Conservation (phyloP, 495 filamentous ascomycete species). For the Penicillium pulvis region DNA sequence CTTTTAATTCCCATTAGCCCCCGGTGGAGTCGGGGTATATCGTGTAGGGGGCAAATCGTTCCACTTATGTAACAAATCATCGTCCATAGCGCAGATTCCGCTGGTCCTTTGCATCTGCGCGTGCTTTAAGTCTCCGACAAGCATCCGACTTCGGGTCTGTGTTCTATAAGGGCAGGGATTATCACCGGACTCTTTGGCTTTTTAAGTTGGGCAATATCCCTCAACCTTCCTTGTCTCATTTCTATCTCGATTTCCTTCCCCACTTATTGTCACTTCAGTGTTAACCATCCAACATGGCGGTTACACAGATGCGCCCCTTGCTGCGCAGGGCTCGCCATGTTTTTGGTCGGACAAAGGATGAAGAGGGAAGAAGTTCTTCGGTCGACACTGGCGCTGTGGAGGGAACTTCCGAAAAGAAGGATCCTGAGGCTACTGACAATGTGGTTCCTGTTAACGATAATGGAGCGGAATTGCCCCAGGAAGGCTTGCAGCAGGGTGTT, state of each 20-base stretch:
- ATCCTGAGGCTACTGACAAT: constrained; percentile 18
- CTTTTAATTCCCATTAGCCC: not conserved
- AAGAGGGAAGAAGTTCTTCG: not conserved
- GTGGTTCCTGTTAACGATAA: constrained; percentile 52
- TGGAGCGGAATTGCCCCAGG: not conserved
- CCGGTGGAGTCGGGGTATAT: constrained; percentile 4
- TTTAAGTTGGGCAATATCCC: not conserved
- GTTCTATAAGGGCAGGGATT: constrained; percentile 9
- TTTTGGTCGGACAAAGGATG: constrained; percentile 1
- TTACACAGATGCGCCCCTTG: constrained; percentile 9
- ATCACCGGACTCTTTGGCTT: not conserved
- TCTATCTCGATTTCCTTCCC: not conserved
- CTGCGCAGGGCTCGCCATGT: constrained; percentile 7
- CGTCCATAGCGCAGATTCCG: not conserved
- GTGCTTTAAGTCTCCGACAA: constrained; percentile 1
- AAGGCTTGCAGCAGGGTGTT: constrained; percentile 35
- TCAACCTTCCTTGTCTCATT: not conserved
- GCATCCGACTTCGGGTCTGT: constrained; percentile 9
- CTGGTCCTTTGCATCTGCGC: not conserved
- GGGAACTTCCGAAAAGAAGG: constrained; percentile 8
- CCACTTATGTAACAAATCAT: constrained; percentile 5
- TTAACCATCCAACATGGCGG: constrained; percentile 1
- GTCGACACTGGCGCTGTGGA: not conserved
- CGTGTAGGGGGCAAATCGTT: constrained; percentile 2
- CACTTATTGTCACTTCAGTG: not conserved